These are phyloP conservation scores for Rhodosporidiobolus sp. DNA, from an alignment of 768 basidiomycete genomes.

Conservation along the genomic window DNA sequence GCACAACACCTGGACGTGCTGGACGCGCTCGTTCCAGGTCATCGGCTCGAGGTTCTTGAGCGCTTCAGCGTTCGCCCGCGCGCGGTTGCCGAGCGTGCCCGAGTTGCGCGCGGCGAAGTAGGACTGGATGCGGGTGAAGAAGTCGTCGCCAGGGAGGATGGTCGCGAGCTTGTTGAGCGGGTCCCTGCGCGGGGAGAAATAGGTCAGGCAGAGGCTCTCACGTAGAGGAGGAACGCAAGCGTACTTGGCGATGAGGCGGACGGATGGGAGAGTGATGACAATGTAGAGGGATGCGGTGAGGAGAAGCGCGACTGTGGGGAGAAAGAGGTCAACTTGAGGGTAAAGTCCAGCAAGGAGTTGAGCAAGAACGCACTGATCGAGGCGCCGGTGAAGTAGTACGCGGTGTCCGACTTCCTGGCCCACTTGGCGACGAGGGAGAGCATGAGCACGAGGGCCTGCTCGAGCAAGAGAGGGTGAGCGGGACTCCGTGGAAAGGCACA, in stretches of 20 bases:
- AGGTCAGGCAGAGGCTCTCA: background rate
- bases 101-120: conserved; percentile 4
- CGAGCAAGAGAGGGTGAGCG: background rate
- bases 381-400: conserved; percentile 36
- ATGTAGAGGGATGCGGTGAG: conserved; percentile 35
- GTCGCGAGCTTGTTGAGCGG: conserved; percentile 20
- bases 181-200: conserved; percentile 12
- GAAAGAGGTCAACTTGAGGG: no score
- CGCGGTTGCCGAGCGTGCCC: conserved; percentile 28
- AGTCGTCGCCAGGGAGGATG: conserved; percentile 24
- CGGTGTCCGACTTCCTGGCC: conserved; percentile 26
- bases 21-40: conserved; percentile 23
- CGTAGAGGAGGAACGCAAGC: background rate
- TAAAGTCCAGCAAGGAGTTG: background rate
- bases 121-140: conserved; percentile 34
- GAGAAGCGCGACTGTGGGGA: conserved; percentile 20
- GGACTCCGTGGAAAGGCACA: background rate
- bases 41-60: conserved; percentile 12
- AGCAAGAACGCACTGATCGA: conserved; percentile 19
- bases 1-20: conserved; percentile 36
- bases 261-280: conserved; percentile 29
- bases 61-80: conserved; percentile 16
- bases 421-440: conserved; percentile 36
- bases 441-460: conserved; percentile 24
- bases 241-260: conserved; percentile 31